phyloP scores from a whole-genome alignment of 768 basidiomycete species.

The Kwoniella newhampshirensis region DNA sequence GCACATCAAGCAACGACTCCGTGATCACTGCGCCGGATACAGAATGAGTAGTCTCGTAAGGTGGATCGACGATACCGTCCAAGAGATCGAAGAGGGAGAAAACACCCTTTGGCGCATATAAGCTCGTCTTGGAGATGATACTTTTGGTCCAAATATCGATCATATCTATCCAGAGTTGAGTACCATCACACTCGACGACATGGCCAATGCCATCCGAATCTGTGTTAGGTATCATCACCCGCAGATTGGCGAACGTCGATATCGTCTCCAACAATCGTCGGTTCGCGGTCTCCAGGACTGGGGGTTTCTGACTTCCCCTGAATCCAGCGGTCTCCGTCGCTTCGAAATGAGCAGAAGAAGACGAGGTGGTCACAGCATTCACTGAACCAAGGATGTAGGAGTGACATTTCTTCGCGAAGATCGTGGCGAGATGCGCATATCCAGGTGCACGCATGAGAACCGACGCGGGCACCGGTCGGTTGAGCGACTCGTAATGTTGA shows the following conservation, averaged over 20 bases:
- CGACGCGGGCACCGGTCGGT: slow-evolving; percentile 37
- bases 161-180: slow-evolving; percentile 53
- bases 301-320: slow-evolving; percentile 55
- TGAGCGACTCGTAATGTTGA: slow-evolving; percentile 33
- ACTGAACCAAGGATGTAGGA: slow-evolving; percentile 57
- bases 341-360: slow-evolving; percentile 49
- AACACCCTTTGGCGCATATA: slow-evolving; percentile 56
- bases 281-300: slow-evolving; percentile 57
- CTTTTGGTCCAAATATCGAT: slow-evolving; percentile 54
- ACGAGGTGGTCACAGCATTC: slow-evolving; percentile 56
- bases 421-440: slow-evolving; percentile 55
- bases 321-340: slow-evolving; percentile 56
- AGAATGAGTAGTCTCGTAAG: slow-evolving; percentile 32
- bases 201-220: slow-evolving; percentile 4
- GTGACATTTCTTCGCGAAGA: slow-evolving; percentile 56
- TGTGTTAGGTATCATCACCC: slow-evolving; percentile 40
- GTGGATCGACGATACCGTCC: slow-evolving; percentile 54
- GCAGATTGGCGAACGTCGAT: slow-evolving; percentile 49
- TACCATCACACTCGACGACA: slow-evolving; percentile 48
- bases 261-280: slow-evolving; percentile 55
- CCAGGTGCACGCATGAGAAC: slow-evolving; percentile 54
- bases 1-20: slow-evolving; percentile 51
- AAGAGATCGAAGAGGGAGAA: slow-evolving; percentile 56
- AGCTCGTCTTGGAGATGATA: slow-evolving; percentile 53
- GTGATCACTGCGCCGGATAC: not conserved